These are phyloP conservation scores for Ascoidea asiatica DNA, from an alignment of 805 yeast genomes.

Conservation along the genomic window DNA sequence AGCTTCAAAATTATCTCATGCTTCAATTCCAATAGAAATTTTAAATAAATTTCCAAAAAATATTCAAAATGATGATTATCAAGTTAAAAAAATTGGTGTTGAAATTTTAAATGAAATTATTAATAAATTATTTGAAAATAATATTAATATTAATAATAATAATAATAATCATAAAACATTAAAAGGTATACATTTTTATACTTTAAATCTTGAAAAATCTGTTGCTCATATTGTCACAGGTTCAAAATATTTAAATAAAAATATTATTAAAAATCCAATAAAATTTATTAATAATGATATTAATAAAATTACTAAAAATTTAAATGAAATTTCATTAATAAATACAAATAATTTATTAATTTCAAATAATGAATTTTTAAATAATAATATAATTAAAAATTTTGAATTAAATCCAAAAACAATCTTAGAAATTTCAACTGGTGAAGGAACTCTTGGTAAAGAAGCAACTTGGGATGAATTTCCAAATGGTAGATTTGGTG, in stretches of 20 bases:
- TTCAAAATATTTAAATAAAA: constrained; percentile 35
- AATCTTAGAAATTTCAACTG: constrained; percentile 66
- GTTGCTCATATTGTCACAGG: constrained; percentile 71
- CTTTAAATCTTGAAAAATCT: constrained; percentile 84
- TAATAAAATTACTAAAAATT: constrained; percentile 25
- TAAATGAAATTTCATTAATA: neutral
- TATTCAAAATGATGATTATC: constrained; percentile 59
- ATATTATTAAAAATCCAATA: too few species aligned
- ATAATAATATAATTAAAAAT: too few species aligned
- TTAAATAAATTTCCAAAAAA: constrained; percentile 39
- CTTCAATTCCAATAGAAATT: constrained; percentile 55
- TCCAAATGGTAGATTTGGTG: constrained; percentile 93
- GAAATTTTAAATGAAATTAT: constrained; percentile 54
- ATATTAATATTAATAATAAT: constrained; percentile 14
- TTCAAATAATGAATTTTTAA: neutral
- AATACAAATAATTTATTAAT: too few species aligned
- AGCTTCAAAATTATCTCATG: constrained; percentile 83
- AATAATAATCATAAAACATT: constrained; percentile 27
- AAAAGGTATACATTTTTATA: constrained; percentile 86
- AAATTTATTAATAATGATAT: constrained; percentile 19
- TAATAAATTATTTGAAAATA: constrained; percentile 35
- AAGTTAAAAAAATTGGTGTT: constrained; percentile 76
- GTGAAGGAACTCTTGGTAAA: constrained; percentile 72
- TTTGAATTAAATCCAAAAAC: neutral
- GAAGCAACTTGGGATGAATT: constrained; percentile 97